Evolutionary conservation across 345 rosid genomes (phyloP).

Genomic region (Eucalyptus pumila): DNA sequence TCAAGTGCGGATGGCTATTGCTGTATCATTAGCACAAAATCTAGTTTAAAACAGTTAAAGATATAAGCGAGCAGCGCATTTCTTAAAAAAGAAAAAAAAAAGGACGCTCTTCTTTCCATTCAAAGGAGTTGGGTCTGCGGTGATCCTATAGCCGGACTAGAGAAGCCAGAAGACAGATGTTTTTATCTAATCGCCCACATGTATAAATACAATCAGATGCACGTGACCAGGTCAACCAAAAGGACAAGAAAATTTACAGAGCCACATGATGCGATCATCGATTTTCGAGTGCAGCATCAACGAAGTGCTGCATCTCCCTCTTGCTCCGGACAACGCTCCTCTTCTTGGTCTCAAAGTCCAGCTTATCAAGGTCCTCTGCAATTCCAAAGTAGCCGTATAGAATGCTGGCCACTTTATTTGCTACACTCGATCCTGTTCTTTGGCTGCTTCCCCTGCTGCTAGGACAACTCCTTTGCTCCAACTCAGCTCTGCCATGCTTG

Average conservation of each 20-base stretch:
- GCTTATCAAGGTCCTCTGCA: constrained; percentile 33
- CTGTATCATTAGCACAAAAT: neutral
- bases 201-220: neutral
- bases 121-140: neutral
- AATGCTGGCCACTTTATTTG: neutral
- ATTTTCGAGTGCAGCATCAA: neutral
- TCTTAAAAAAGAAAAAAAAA: neutral
- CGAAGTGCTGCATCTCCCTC: constrained; percentile 22
- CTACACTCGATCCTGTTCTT: neutral
- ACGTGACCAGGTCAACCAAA: neutral
- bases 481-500: constrained; percentile 24
- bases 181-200: neutral
- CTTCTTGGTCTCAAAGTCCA: constrained; percentile 20
- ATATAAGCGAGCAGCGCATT: neutral
- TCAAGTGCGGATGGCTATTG: neutral
- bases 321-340: constrained; percentile 25
- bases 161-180: neutral
- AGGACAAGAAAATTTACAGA: neutral
- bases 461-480: neutral
- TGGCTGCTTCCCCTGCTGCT: neutral
- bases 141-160: constrained; percentile 1
- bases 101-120: neutral
- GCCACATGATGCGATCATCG: neutral
- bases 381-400: constrained; percentile 39
- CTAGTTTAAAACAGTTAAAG: neutral